A percentile compares a stretch with the other conserved stretches of the same genome.
These are phyloP conservation scores for Boechera divaricarpa DNA, from an alignment of 345 rosid species.

Conservation along the genomic window DNA sequence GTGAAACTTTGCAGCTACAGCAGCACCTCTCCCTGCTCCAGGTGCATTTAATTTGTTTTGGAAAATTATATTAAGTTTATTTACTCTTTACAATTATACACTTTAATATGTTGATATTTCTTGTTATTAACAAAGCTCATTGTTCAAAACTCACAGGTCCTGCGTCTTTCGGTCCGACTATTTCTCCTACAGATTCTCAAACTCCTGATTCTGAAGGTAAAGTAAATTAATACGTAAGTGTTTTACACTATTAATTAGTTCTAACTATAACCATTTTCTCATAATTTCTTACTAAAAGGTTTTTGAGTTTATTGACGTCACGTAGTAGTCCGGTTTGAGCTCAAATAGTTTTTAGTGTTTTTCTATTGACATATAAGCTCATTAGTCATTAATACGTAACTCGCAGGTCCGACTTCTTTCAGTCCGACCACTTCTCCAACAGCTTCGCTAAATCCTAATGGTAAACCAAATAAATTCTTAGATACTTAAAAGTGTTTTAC, in stretches of 20 bases:
- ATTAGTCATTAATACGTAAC: no score
- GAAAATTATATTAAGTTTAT: background rate
- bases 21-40: constrained; percentile 79
- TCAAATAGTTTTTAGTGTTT: no score
- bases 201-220: constrained; percentile 23
- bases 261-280: background rate
- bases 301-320: constrained; percentile 1
- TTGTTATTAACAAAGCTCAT: background rate
- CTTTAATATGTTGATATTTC: background rate
- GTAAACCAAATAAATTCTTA: constrained; percentile 9
- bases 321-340: background rate
- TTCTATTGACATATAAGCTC: no score
- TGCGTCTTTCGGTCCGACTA: constrained; percentile 52
- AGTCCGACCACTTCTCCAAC: constrained; percentile 29
- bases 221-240: background rate
- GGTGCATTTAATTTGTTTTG: constrained; percentile 46
- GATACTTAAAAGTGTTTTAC: background rate
- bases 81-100: background rate
- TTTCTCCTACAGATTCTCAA: constrained; percentile 55
- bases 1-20: constrained; percentile 52
- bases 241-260: background rate
- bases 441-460: constrained; percentile 18
- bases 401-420: constrained; percentile 20
- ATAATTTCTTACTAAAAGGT: background rate
- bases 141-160: constrained; percentile 54